Evolutionary conservation across 1,284 basidiomycete genomes (phyloP).

Genomic region (Golubevia sp.): DNA sequence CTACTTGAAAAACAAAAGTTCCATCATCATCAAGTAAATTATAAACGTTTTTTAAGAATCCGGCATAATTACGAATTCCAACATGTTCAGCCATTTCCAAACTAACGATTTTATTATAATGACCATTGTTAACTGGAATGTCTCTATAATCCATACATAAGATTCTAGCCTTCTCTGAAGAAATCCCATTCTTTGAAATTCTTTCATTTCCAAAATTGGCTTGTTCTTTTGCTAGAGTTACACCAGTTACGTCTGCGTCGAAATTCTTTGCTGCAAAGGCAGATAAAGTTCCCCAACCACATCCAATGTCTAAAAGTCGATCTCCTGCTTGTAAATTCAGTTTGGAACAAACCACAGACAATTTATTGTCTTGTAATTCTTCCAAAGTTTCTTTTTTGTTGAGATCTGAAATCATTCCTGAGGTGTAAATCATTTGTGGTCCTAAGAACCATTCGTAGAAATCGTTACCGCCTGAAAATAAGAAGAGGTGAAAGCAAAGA

Average conservation of each 20-base stretch:
- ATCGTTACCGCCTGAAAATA: slow-evolving; percentile 75
- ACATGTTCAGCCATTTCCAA: slow-evolving; percentile 97
- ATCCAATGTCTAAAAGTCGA: slow-evolving; percentile 88
- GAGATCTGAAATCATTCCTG: slow-evolving; percentile 81
- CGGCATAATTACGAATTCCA: slow-evolving; percentile 86
- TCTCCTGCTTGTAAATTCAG: slow-evolving; percentile 83
- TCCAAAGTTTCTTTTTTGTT: slow-evolving; percentile 83
- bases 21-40: slow-evolving; percentile 93
- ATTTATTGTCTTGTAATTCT: slow-evolving; percentile 97
- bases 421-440: slow-evolving; percentile 96
- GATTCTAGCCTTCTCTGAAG: slow-evolving; percentile 79
- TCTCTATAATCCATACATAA: slow-evolving; percentile 94
- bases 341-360: slow-evolving; percentile 91
- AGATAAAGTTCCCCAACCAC: slow-evolving; percentile 95
- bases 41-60: slow-evolving; percentile 90
- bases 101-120: slow-evolving; percentile 90
- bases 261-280: slow-evolving; percentile 98
- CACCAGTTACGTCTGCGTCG: slow-evolving; percentile 89
- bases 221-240: slow-evolving; percentile 89
- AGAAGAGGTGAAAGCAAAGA: not conserved
- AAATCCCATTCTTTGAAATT: slow-evolving; percentile 78
- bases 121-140: slow-evolving; percentile 77
- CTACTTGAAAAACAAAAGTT: slow-evolving; percentile 92
- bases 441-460: slow-evolving; percentile 95
- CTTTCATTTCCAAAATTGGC: slow-evolving; percentile 89